These are phyloP conservation scores for Saccharomycopsis sp. DNA, from an alignment of 805 yeast species.

Conservation along the genomic window DNA sequence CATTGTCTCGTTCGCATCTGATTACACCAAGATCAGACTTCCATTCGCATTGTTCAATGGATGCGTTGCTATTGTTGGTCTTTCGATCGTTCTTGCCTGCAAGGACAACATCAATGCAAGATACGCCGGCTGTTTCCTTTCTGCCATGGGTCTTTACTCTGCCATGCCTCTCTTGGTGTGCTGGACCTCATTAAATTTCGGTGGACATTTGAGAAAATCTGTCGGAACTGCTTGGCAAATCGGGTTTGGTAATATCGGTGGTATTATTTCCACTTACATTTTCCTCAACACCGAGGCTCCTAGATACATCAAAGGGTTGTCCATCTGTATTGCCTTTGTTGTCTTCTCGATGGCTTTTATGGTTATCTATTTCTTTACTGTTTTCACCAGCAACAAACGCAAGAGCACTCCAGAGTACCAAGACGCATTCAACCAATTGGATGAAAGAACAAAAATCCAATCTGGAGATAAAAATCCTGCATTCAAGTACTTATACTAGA, in stretches of 20 bases:
- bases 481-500: conserved; percentile 31
- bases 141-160: conserved; percentile 52
- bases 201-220: conserved; percentile 53
- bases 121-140: conserved; percentile 59
- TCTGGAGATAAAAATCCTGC: conserved; percentile 26
- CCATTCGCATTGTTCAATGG: conserved; percentile 34
- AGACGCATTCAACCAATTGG: conserved; percentile 23
- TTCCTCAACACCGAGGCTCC: conserved; percentile 54
- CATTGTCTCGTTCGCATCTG: conserved; percentile 55
- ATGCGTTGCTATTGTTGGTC: conserved; percentile 43
- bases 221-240: conserved; percentile 56
- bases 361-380: conserved; percentile 29
- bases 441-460: background rate
- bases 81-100: conserved; percentile 46
- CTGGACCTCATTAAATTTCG: conserved; percentile 51
- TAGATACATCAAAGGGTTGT: conserved; percentile 47
- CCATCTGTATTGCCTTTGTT: conserved; percentile 43
- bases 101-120: conserved; percentile 34
- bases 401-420: conserved; percentile 25
- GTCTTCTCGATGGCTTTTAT: conserved; percentile 35
- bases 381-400: conserved; percentile 3
- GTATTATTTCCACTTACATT: conserved; percentile 55
- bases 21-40: conserved; percentile 40
- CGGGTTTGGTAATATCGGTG: conserved; percentile 72
- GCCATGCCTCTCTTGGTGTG: conserved; percentile 66